Evolutionary conservation across 208 protist genomes (phyloP).

Genomic region (Wallacemonas rigidus): DNA sequence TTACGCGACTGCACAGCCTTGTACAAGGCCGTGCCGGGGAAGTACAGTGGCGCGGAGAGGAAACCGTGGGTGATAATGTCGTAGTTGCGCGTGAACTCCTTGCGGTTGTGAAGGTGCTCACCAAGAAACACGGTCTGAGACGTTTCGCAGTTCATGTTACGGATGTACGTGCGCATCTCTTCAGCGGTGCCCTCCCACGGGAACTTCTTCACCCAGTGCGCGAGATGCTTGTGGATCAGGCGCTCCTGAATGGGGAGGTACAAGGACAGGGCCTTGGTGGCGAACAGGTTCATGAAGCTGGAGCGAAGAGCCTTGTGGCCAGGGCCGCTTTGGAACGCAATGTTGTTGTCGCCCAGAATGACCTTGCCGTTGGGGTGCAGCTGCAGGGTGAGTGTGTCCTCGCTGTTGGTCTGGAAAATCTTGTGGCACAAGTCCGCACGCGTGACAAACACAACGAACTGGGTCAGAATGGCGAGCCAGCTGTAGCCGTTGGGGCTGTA

Average conservation of each 20-base stretch:
- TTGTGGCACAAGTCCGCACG: conserved; percentile 79
- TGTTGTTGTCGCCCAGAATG: conserved; percentile 88
- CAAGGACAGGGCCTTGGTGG: conserved; percentile 81
- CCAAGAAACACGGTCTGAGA: conserved; percentile 93
- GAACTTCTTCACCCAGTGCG: conserved; percentile 64
- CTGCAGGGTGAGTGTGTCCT: conserved; percentile 74
- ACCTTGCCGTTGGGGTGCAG: conserved; percentile 84
- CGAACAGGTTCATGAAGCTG: conserved; percentile 88
- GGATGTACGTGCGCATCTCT: conserved; percentile 84
- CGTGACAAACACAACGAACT: conserved; percentile 82
- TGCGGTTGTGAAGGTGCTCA: conserved; percentile 83
- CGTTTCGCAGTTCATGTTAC: conserved; percentile 92
- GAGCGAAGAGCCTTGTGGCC: conserved; percentile 80
- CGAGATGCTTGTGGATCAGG: conserved; percentile 68
- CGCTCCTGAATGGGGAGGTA: conserved; percentile 84
- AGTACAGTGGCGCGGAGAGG: conserved; percentile 88
- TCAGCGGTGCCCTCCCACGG: conserved; percentile 55
- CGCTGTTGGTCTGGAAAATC: conserved; percentile 80
- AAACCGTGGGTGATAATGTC: conserved; percentile 94
- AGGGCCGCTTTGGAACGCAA: conserved; percentile 86
- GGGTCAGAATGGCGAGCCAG: conserved; percentile 71
- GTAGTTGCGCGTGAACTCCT: conserved; percentile 92
- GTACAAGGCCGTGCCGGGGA: conserved; percentile 92
- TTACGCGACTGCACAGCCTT: conserved; percentile 89
- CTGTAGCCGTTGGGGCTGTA: conserved; percentile 81